Conservation (phyloP, 305 asterid genomes). For the Fraxinus sp. region DNA sequence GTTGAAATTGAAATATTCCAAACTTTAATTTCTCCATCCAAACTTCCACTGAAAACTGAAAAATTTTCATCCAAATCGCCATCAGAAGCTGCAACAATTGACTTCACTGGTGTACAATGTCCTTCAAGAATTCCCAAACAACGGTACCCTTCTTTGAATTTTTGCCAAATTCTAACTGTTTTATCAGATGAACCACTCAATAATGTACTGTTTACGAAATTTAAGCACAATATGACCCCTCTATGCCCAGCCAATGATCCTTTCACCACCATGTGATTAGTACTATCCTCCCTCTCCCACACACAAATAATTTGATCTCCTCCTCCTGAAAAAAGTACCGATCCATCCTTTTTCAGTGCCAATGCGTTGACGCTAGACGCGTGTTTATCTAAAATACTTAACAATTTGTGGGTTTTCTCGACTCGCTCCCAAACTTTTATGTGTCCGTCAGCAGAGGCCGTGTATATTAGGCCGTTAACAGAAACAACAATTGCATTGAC, state of each 20-base stretch:
- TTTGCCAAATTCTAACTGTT: slow-evolving; percentile 56
- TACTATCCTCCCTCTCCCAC: slow-evolving; percentile 37
- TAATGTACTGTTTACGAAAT: slow-evolving; percentile 34
- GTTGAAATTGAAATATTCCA: slow-evolving; percentile 45
- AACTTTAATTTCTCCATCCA: slow-evolving; percentile 62
- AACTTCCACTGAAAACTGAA: slow-evolving; percentile 54
- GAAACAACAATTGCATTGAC: slow-evolving; percentile 49
- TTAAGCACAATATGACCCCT: slow-evolving; percentile 51
- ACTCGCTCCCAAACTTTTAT: slow-evolving; percentile 46
- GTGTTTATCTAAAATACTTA: slow-evolving; percentile 32
- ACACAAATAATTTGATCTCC: slow-evolving; percentile 38
- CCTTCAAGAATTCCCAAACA: slow-evolving; percentile 57
- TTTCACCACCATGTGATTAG: slow-evolving; percentile 17
- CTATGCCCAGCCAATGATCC: slow-evolving; percentile 46
- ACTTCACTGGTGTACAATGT: slow-evolving; percentile 52
- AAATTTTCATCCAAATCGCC: slow-evolving; percentile 29
- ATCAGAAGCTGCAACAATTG: slow-evolving; percentile 33
- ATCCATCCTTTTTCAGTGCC: slow-evolving; percentile 38
- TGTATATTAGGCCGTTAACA: slow-evolving; percentile 34
- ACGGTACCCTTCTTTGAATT: slow-evolving; percentile 23
- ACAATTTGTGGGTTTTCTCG: slow-evolving; percentile 16
- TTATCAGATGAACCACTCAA: slow-evolving; percentile 64
- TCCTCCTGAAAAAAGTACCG: slow-evolving; percentile 52
- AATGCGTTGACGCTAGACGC: slow-evolving; percentile 52
- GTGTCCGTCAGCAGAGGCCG: slow-evolving; percentile 60